phyloP scores from a whole-genome alignment of 2,329 filamentous ascomycete species.

The Fusarium nanum region DNA sequence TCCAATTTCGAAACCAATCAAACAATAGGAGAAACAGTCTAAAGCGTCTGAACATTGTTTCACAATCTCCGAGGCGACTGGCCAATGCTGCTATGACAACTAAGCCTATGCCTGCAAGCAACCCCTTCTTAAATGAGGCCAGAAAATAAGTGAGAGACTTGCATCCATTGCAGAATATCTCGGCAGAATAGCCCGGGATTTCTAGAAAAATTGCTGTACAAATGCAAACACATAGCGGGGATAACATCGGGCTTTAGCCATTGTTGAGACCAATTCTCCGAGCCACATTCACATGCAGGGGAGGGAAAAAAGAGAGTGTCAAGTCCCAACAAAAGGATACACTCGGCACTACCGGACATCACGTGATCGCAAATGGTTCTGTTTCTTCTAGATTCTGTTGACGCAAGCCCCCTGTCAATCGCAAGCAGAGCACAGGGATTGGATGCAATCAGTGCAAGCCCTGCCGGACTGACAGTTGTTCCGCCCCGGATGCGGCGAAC shows the following conservation, averaged over 20 bases:
- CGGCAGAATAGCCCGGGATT: constrained; percentile 18
- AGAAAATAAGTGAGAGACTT: not conserved
- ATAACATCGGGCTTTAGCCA: constrained; percentile 35
- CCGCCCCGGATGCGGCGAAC: constrained; percentile 29
- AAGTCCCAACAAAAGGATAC: constrained; percentile 35
- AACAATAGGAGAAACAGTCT: not conserved
- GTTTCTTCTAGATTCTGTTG: constrained; percentile 31
- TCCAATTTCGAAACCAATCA: constrained; percentile 23
- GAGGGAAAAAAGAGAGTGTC: not conserved
- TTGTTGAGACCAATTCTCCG: constrained; percentile 30
- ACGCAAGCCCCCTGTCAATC: constrained; percentile 30
- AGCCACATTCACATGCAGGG: constrained; percentile 30
- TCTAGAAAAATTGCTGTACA: not conserved
- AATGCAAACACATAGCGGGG: constrained; percentile 15
- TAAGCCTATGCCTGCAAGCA: constrained; percentile 17
- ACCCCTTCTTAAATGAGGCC: constrained; percentile 18
- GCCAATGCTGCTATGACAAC: constrained; percentile 35
- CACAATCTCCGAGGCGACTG: constrained; percentile 17
- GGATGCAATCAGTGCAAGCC: constrained; percentile 17
- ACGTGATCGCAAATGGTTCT: constrained; percentile 17
- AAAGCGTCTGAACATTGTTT: constrained; percentile 26
- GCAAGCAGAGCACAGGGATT: constrained; percentile 32
- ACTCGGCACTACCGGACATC: constrained; percentile 31
- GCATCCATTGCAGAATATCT: constrained; percentile 4
- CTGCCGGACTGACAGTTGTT: constrained; percentile 16